Base-by-base conservation (phyloP, 345 rosid species). In the Arabidopsis arenosa region DNA sequence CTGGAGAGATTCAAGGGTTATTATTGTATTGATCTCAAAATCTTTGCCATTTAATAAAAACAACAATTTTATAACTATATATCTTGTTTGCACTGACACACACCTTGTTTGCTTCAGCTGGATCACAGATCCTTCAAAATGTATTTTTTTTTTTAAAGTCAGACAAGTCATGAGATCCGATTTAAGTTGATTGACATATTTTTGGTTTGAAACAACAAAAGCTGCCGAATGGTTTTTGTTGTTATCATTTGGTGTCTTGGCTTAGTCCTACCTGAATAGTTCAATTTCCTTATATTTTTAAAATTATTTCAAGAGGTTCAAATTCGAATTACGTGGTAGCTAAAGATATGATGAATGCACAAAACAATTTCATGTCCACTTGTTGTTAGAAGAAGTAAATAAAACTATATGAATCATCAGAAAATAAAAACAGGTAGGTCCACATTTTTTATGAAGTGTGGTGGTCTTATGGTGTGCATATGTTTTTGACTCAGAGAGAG, bases 301-400 rank as follows among this genome's bases (percentile, higher is more conserved):
- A 49, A 64, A 77, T 13, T 56, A 77, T 65, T 64, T 77, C 72
- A 55, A 70, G 76, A 48, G 72, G 61, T 71, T 64, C 73, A 71
- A 71, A 71, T 71, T 77, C 63, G 63, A 77, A 65, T 48, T 77
- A 71, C 76, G 76, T 77, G 72, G 72, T 70, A 56, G 76, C 76
- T 77, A 47, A 47, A 18, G 37, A 71, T 77, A 77, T 26, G 72
- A 40, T 63, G 60, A 53, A 28, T 36, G 39, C 45, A 56, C 30
- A 28, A 3, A 28, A 64, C 59, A 64, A 48, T 57, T 57, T 70
- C 11, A 70, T 45, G 60, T 37, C 75, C 72, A 76, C 45, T 74
- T 52, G 51, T 44, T 61, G 5, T 5, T 5, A 23, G 6, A 6
- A 14, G 11, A 59, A 39, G 30, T 75, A 47, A 57, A 67, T 15